A percentile compares a stretch with the other conserved stretches of the same genome.
These are phyloP conservation scores for Apiotrichum gracile DNA, from an alignment of 1,284 basidiomycete genomes.

Conservation along the genomic window DNA sequence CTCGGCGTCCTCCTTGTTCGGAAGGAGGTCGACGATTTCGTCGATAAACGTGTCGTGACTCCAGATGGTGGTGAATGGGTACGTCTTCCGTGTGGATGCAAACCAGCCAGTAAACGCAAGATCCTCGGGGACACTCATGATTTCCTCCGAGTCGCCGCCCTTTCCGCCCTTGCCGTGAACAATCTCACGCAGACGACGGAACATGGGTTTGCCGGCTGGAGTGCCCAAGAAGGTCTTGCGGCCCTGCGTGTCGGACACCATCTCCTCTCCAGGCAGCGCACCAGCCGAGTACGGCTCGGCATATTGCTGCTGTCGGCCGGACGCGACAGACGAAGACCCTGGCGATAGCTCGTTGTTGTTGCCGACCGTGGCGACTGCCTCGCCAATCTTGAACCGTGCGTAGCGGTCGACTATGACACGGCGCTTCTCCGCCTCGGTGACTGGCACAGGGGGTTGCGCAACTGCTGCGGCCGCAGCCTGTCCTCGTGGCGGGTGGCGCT, in stretches of 20 bases:
- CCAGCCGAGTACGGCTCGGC: constrained; percentile 35
- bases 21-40: constrained; percentile 44
- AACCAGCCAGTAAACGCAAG: constrained; percentile 43
- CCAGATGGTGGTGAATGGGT: constrained; percentile 49
- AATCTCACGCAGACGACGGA: constrained; percentile 22
- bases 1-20: constrained; percentile 37
- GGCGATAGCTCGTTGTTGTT: constrained; percentile 15
- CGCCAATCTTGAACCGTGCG: constrained; percentile 43
- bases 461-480: neutral
- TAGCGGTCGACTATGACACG: constrained; percentile 43
- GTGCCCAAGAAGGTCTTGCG: constrained; percentile 38
- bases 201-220: constrained; percentile 39
- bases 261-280: constrained; percentile 38
- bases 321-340: neutral
- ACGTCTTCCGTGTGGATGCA: constrained; percentile 44
- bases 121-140: constrained; percentile 38
- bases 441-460: constrained; percentile 1
- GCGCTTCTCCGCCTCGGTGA: constrained; percentile 31
- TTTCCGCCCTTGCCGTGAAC: constrained; percentile 7
- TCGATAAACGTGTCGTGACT: constrained; percentile 46
- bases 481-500: constrained; percentile 23
- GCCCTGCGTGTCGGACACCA: constrained; percentile 33
- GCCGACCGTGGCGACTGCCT: constrained; percentile 32
- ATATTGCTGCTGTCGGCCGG: constrained; percentile 7
- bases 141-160: constrained; percentile 18